phyloP scores from a whole-genome alignment of 345 rosid genomes.

The Mallotus nudiflorus region DNA sequence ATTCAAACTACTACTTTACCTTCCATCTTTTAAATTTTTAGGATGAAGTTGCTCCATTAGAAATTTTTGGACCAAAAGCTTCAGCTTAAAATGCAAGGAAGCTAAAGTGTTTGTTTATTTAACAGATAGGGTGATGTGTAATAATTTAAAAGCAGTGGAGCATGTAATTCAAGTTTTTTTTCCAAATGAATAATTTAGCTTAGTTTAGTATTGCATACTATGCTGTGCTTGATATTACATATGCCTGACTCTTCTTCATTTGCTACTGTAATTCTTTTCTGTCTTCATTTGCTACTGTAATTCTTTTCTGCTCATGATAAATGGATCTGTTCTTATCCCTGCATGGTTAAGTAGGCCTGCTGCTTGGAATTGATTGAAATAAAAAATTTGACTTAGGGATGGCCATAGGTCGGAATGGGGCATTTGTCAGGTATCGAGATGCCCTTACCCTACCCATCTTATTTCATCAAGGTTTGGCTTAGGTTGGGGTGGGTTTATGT shows the following conservation, averaged over 20 bases:
- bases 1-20: not conserved
- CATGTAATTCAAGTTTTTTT: not conserved
- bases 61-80: not conserved
- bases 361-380: too few species aligned
- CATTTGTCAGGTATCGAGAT: too few species aligned
- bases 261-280: not conserved
- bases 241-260: not conserved
- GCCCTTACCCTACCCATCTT: too few species aligned
- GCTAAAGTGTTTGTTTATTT: not conserved
- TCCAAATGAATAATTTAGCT: too few species aligned
- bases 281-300: not conserved
- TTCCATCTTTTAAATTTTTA: not conserved
- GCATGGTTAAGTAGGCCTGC: not conserved
- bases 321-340: not conserved
- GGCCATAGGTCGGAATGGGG: too few species aligned
- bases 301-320: not conserved
- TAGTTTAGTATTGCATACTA: not conserved
- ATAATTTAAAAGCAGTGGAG: not conserved
- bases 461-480: too few species aligned
- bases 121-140: not conserved
- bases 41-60: not conserved
- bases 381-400: too few species aligned
- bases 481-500: too few species aligned
- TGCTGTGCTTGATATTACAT: too few species aligned
- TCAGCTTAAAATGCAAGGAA: not conserved